Evolutionary conservation across 78 protist genomes (phyloP).

Genomic region (Dictyostelium firmibasis): DNA sequence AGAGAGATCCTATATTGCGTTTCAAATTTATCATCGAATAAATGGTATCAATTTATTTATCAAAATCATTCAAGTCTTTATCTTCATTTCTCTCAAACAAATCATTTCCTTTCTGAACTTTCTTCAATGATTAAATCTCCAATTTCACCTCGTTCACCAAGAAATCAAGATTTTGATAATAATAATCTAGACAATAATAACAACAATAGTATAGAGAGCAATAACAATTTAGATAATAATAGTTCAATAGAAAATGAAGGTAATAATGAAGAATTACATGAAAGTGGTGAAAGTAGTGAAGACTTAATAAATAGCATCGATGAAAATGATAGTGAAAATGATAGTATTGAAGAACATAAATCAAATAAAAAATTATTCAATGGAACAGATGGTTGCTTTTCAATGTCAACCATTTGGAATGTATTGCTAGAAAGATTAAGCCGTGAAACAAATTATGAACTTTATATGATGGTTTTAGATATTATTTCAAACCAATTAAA

Average conservation of each 20-base stretch:
- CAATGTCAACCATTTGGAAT: constrained; percentile 21
- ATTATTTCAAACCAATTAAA: constrained; percentile 18
- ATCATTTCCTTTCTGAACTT: constrained; percentile 26
- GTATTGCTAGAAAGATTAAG: constrained; percentile 4
- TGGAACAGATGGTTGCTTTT: constrained; percentile 24
- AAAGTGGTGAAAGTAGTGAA: background rate
- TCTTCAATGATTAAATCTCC: constrained; percentile 43
- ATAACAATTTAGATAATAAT: background rate
- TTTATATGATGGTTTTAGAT: constrained; percentile 15
- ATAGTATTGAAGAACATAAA: background rate
- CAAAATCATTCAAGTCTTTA: constrained; percentile 5
- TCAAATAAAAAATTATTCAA: background rate
- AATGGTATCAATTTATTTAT: constrained; percentile 54
- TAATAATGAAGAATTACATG: background rate
- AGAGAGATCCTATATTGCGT: constrained; percentile 6
- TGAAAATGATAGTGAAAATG: background rate
- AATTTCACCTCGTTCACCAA: constrained; percentile 8
- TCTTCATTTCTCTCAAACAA: constrained; percentile 30
- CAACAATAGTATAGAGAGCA: background rate
- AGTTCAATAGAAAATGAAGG: background rate
- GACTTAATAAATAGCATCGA: background rate
- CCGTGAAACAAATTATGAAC: constrained; percentile 38
- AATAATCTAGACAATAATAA: background rate
- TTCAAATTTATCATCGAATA: constrained; percentile 23
- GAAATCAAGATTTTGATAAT: background rate